Percentiles rank a stretch among this genome's conserved stretches.
Conservation (phyloP, 257 asterid genomes). For the Petunia axillaris region DNA sequence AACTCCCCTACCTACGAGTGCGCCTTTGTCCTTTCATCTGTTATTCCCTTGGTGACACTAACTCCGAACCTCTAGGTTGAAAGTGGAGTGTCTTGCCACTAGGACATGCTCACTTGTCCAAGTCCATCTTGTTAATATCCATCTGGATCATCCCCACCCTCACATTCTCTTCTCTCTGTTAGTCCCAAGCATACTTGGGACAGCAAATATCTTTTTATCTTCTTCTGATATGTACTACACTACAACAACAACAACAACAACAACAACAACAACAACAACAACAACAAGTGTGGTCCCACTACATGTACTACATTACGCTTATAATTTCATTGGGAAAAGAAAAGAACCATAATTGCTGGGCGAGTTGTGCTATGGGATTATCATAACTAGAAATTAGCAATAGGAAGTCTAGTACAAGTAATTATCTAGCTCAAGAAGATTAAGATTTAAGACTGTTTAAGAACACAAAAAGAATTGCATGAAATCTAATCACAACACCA, state of each 20-base stretch:
- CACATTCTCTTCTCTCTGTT: neutral
- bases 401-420: neutral
- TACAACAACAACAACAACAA: too few relatives aligned
- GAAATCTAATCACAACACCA: too few relatives aligned
- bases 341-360: neutral
- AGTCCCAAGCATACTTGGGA: neutral
- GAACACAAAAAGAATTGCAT: too few relatives aligned
- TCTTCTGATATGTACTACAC: neutral
- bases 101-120: neutral
- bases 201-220: neutral
- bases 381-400: neutral
- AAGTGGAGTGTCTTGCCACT: neutral
- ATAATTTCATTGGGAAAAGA: neutral
- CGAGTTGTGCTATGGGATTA: neutral
- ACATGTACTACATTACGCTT: neutral
- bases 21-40: neutral
- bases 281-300: too few relatives aligned
- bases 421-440: too few relatives aligned
- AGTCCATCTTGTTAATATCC: neutral
- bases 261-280: too few relatives aligned
- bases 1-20: slow-evolving; percentile 1
- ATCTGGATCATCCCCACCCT: neutral
- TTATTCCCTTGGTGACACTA: slow-evolving; percentile 16
- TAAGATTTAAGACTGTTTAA: too few relatives aligned
- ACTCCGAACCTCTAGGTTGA: neutral